A percentile compares a stretch with the other conserved stretches of the same genome.
Evolutionary conservation across 1,139 yeast species (phyloP).

Genomic region (Taphrina sp.): DNA sequence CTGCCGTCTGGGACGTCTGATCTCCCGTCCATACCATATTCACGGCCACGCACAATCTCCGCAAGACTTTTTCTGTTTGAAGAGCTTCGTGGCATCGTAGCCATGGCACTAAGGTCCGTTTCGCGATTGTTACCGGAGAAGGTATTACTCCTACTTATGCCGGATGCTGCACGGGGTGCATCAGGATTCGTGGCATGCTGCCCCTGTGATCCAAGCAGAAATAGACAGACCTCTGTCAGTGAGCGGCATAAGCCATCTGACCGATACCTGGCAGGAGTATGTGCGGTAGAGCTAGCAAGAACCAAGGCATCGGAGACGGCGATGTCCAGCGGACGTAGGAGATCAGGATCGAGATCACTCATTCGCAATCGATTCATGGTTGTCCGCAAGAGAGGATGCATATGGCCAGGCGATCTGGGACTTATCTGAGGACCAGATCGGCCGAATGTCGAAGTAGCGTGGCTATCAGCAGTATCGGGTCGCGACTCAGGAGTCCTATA

Average conservation of each 20-base stretch:
- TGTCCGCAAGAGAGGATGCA: not conserved
- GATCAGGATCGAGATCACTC: not conserved
- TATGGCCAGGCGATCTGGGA: not conserved
- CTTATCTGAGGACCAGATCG: not conserved
- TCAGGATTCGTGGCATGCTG: not conserved
- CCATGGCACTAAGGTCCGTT: not conserved
- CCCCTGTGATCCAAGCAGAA: not conserved
- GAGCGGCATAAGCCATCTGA: conserved; percentile 6
- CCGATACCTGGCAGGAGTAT: not conserved
- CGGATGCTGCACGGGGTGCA: not conserved
- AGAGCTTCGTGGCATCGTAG: not conserved
- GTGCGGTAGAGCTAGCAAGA: not conserved
- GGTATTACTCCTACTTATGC: too few species aligned
- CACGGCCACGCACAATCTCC: not conserved
- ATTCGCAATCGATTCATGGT: not conserved
- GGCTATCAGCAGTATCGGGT: not conserved
- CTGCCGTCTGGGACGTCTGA: not conserved
- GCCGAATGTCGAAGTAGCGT: not conserved
- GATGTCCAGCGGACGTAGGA: conserved; percentile 13
- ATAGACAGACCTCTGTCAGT: conserved; percentile 5
- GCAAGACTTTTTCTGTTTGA: conserved; percentile 12
- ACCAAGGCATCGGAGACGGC: conserved; percentile 16
- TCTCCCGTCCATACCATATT: not conserved
- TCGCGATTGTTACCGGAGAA: not conserved
- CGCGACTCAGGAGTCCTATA: not conserved